phyloP scores from a whole-genome alignment of 441 rosid genomes.

The Gossypium schwendimanii region DNA sequence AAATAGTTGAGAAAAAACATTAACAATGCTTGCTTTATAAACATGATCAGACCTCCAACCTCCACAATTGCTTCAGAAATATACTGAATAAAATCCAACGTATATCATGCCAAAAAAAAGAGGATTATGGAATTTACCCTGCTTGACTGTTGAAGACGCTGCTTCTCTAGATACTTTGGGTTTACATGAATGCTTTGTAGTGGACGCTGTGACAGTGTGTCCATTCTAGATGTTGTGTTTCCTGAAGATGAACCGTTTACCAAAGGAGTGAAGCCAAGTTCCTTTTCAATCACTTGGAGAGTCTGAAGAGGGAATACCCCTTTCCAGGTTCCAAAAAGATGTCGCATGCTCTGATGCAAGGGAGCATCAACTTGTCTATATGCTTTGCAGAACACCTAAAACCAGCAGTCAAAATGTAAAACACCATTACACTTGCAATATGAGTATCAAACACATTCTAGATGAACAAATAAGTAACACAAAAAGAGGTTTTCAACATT shows the following conservation, averaged over 20 bases:
- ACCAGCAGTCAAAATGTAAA: slow-evolving; percentile 4
- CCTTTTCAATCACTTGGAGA: slow-evolving; percentile 81
- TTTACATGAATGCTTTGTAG: slow-evolving; percentile 92
- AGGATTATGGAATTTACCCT: slow-evolving; percentile 40
- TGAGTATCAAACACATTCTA: not conserved
- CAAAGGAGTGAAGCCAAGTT: slow-evolving; percentile 70
- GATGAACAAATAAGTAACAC: slow-evolving; percentile 9
- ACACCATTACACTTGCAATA: not conserved
- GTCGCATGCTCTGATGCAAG: slow-evolving; percentile 76
- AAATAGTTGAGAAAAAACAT: not conserved
- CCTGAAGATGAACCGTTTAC: slow-evolving; percentile 60
- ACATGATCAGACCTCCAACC: not conserved
- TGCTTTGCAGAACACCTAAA: slow-evolving; percentile 84
- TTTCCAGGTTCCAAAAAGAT: slow-evolving; percentile 99
- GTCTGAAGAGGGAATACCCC: slow-evolving; percentile 80
- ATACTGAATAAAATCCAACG: not conserved
- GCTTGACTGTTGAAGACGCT: slow-evolving; percentile 82
- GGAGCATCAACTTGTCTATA: slow-evolving; percentile 81
- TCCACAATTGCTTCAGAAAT: not conserved
- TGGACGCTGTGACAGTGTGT: slow-evolving; percentile 68
- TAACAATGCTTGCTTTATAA: not conserved
- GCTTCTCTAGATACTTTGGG: slow-evolving; percentile 91
- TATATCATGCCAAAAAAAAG: not conserved
- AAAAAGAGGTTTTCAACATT: not conserved
- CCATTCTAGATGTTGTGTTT: slow-evolving; percentile 49